Percentiles rank a stretch among this genome's conserved stretches.
Evolutionary conservation across 129 eudicot species (phyloP).

Genomic region (Heracleum sosnowskyi): DNA sequence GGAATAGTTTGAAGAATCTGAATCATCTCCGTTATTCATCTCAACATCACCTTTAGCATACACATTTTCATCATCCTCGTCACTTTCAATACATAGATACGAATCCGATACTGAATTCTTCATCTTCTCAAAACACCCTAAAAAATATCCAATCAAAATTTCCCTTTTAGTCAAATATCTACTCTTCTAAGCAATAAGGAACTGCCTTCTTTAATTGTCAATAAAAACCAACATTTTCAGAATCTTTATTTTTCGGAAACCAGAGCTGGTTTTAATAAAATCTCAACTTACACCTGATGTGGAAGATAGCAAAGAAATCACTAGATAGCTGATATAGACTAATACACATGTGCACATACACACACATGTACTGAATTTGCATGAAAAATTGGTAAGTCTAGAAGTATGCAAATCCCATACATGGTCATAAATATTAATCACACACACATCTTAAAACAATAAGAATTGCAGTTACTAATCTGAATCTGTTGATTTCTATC

Average conservation of each 20-base stretch:
- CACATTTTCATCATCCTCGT: background rate
- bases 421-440: background rate
- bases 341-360: background rate
- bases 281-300: background rate
- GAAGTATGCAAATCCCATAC: background rate
- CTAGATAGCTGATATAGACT: background rate
- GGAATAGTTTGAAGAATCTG: conserved; percentile 12
- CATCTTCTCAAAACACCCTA: background rate
- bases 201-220: background rate
- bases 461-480: no score
- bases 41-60: background rate
- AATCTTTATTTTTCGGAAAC: background rate
- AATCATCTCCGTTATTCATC: background rate
- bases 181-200: background rate
- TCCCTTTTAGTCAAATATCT: background rate
- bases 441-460: no score
- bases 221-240: background rate
- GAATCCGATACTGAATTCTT: conserved; percentile 7
- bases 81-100: conserved; percentile 3
- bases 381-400: background rate
- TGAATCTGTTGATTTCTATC: no score
- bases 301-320: background rate
- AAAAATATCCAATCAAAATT: background rate
- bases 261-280: background rate
- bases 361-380: background rate